Base-by-base conservation (phyloP, 2,329 filamentous ascomycete genomes). In the Moelleriella libera region DNA sequence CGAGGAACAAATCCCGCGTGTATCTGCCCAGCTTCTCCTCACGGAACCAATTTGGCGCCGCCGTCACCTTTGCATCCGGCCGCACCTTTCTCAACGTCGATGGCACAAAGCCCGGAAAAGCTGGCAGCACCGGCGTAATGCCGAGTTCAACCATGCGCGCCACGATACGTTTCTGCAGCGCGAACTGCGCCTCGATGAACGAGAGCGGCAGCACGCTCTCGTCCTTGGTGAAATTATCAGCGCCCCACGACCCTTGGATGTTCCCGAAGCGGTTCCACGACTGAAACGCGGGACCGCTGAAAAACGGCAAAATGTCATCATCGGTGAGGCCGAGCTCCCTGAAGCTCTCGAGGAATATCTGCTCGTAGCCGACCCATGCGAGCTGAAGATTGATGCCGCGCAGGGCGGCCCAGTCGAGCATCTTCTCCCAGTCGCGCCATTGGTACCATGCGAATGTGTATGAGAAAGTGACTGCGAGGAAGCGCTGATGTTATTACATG, bases 251-350 rank as follows among this genome's bases (percentile, higher is more conserved):
- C 6, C 68, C 66, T 51, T 73, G 70, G 14, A 72, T 73, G 51
- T 75, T 76, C 8, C 71, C 72, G 48, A 76, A 70, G n/a, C 69
- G 66, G 51, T 75, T 74, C 71, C 71, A 76, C 9, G 71, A 61
- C 49, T 71, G 69, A 48, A 74, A 75, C 0, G 71, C 70, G 1
- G 72, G 71, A 0, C 71, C 71, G 45, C 66, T 71, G 46, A 75
- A 60, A 55, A 71, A 75, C 1, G 63, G 56, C 1, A 60, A 45
- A 44, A 74, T 71, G 30, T 75, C 69, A 5, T 57, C 53, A 39
- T 70, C 58, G 0, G 61, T 64, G 39, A 75, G 60, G 6, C 69
- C 68, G 14, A 69, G 57, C 3, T 70, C 69, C 9, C 57, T 62
- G 52, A 74, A 73, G 6, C 69, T 64, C 6, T 74, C 67, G 4